phyloP scores from a whole-genome alignment of 2,329 filamentous ascomycete species.

The Phialocephala sp. region DNA sequence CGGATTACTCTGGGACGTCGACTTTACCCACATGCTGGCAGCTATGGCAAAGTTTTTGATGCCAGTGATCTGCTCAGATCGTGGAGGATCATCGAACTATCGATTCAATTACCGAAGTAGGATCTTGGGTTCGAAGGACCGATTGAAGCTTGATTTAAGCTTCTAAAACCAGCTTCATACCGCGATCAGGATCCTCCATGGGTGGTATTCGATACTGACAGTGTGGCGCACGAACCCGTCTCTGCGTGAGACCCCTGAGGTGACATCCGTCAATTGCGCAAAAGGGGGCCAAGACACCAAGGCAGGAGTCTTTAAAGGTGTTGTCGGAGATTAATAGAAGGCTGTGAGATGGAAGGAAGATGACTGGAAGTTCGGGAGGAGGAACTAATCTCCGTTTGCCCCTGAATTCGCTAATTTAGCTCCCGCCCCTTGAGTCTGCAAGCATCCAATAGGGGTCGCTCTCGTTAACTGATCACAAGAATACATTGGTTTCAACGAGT shows the following conservation, averaged over 20 bases:
- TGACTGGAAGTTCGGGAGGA: neutral
- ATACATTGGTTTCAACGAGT: neutral
- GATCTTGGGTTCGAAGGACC: neutral
- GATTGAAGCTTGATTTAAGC: neutral
- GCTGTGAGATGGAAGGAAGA: neutral
- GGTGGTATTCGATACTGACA: neutral
- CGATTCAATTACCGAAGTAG: neutral
- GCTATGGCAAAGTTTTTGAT: neutral
- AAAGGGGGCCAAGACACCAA: neutral
- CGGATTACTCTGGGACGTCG: neutral
- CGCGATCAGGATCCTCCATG: neutral
- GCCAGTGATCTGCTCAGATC: neutral
- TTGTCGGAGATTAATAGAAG: neutral
- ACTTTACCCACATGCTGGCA: neutral
- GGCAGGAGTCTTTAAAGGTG: neutral
- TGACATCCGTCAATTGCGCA: neutral
- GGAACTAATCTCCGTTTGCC: conserved; percentile 5
- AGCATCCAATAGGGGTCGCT: neutral
- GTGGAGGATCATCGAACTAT: conserved; percentile 1
- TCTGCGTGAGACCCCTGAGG: neutral
- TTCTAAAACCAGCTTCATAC: neutral
- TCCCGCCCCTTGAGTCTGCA: neutral
- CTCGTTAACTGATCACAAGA: neutral
- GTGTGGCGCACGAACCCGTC: neutral
- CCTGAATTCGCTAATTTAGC: conserved; percentile 9